These are phyloP conservation scores for Pestalotiopsis sp. DNA, from an alignment of 2,329 filamentous ascomycete species.

Conservation along the genomic window DNA sequence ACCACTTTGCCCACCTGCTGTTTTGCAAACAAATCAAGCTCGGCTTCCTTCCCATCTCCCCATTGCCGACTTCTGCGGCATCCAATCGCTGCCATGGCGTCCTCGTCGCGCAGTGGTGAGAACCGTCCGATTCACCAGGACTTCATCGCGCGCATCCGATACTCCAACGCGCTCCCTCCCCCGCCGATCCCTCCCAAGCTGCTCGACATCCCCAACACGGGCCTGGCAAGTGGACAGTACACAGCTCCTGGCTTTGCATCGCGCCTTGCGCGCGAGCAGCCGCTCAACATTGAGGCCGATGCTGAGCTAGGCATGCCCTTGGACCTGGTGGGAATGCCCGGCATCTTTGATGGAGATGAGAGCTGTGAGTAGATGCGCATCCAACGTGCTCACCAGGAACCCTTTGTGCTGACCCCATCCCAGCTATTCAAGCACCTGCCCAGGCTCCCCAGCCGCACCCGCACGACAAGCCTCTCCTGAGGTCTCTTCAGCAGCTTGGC, in stretches of 20 bases:
- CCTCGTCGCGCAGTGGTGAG: slow-evolving; percentile 51
- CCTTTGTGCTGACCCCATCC: slow-evolving; percentile 22
- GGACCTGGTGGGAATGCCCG: slow-evolving; percentile 91
- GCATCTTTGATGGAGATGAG: slow-evolving; percentile 93
- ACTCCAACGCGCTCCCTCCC: slow-evolving; percentile 92
- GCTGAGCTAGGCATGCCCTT: slow-evolving; percentile 97
- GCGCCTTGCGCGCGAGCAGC: slow-evolving; percentile 85
- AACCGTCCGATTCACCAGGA: slow-evolving; percentile 78
- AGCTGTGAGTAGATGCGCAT: slow-evolving; percentile 65
- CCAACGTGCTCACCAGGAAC: slow-evolving; percentile 16
- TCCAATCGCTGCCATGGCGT: slow-evolving; percentile 36
- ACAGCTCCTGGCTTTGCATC: slow-evolving; percentile 90
- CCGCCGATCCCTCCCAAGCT: slow-evolving; percentile 95
- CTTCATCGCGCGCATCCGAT: slow-evolving; percentile 94
- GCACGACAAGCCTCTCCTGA: slow-evolving; percentile 80
- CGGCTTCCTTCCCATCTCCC: background rate
- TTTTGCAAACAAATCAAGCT: background rate
- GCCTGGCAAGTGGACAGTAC: slow-evolving; percentile 83
- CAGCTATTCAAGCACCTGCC: slow-evolving; percentile 81
- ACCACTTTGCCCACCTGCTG: background rate
- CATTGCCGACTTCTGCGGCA: background rate
- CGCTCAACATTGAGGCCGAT: slow-evolving; percentile 95
- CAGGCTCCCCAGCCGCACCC: slow-evolving; percentile 75
- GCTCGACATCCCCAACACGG: slow-evolving; percentile 93
- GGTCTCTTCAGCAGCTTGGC: slow-evolving; percentile 81